These are phyloP conservation scores for Entoloma clypeatum DNA, from an alignment of 1,284 basidiomycete species.

Conservation along the genomic window DNA sequence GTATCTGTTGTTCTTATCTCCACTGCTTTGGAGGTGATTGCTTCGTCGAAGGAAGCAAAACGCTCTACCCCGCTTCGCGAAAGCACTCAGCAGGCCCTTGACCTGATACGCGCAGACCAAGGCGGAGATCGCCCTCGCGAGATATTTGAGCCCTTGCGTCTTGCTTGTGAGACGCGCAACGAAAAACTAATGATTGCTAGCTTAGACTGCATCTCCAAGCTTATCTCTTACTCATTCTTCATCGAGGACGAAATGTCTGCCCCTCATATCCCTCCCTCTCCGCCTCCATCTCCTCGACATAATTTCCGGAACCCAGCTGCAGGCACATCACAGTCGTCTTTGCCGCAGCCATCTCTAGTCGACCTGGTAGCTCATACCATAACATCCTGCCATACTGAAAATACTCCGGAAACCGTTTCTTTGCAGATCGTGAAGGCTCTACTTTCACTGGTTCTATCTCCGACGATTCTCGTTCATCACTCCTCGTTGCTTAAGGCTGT, in stretches of 20 bases:
- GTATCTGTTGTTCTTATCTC: constrained; percentile 80
- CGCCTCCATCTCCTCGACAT: constrained; percentile 66
- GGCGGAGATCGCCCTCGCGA: constrained; percentile 74
- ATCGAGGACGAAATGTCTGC: constrained; percentile 55
- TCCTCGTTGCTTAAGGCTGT: constrained; percentile 93
- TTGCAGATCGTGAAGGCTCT: constrained; percentile 95
- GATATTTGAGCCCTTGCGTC: constrained; percentile 87
- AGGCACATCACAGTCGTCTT: constrained; percentile 44
- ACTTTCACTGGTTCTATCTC: constrained; percentile 82
- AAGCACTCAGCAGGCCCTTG: constrained; percentile 78
- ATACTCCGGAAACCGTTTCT: constrained; percentile 84
- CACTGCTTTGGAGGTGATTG: constrained; percentile 85
- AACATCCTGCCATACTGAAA: constrained; percentile 86
- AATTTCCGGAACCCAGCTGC: constrained; percentile 40
- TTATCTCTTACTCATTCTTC: constrained; percentile 96
- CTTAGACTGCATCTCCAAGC: constrained; percentile 92
- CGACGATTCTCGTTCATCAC: constrained; percentile 86
- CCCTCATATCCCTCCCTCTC: constrained; percentile 48
- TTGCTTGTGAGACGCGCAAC: constrained; percentile 90
- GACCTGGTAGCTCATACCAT: constrained; percentile 93
- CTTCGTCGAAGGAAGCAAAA: constrained; percentile 86
- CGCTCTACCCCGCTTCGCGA: constrained; percentile 78
- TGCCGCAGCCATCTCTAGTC: constrained; percentile 69
- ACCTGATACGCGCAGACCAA: constrained; percentile 72
- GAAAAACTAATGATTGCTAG: constrained; percentile 94